Evolutionary conservation across 805 yeast genomes (phyloP).

Genomic region (Metschnikowia cubensis): DNA sequence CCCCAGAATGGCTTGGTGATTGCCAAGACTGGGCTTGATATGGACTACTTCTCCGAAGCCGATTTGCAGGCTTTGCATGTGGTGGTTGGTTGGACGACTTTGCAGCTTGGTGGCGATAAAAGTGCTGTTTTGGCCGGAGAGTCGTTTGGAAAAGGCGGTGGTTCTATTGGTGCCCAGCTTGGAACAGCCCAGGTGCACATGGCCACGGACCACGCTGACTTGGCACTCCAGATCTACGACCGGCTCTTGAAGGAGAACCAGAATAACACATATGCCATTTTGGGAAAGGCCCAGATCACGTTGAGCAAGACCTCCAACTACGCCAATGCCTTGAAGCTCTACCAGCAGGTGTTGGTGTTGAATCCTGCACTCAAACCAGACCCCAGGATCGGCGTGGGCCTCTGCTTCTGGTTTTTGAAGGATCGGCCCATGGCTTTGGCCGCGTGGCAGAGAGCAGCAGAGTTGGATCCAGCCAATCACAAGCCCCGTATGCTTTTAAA

Average conservation of each 20-base stretch:
- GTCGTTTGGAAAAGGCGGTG: not conserved
- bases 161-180: conserved; percentile 2
- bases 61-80: conserved; percentile 54
- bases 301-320: conserved; percentile 68
- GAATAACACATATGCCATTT: conserved; percentile 66
- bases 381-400: conserved; percentile 90
- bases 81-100: conserved; percentile 69
- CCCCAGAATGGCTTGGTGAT: conserved; percentile 61
- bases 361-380: conserved; percentile 83
- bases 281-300: conserved; percentile 80
- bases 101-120: conserved; percentile 35
- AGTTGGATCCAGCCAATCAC: conserved; percentile 55
- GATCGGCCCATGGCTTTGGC: conserved; percentile 70
- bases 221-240: conserved; percentile 69
- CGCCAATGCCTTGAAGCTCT: conserved; percentile 67
- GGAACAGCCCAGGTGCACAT: conserved; percentile 52
- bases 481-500: conserved; percentile 65
- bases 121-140: conserved; percentile 24
- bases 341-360: conserved; percentile 74
- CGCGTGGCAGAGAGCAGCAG: conserved; percentile 80
- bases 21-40: conserved; percentile 54
- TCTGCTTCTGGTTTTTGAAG: conserved; percentile 86
- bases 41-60: conserved; percentile 29
- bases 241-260: conserved; percentile 50
- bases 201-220: conserved; percentile 59